Base-by-base conservation (phyloP, 768 basidiomycete species). In the Auricularia heimuer region DNA sequence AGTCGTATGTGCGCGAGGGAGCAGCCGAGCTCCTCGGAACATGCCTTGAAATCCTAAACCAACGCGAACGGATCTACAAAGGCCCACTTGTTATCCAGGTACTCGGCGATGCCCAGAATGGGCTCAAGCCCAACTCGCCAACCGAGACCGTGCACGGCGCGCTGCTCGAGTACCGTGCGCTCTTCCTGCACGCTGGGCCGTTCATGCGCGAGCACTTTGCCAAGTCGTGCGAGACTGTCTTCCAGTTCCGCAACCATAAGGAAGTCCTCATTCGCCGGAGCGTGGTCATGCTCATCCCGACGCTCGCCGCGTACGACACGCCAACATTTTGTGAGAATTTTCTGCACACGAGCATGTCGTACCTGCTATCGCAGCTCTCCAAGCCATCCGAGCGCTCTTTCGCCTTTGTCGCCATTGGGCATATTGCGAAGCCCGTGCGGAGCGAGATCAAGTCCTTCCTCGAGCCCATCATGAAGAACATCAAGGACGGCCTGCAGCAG, bases 391-490 rank as follows among this genome's bases (percentile, higher is more conserved):
- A 99, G 70, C 83, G 95, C 44, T 87, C 89, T 37, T 90, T 92
- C 68, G 95, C 95, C 2, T 98, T 98, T 73, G 88, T 94, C 69
- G 95, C 97, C 2, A 94, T 99, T 67, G 97, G 97, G 0, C 93
- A 97, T 71, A 91, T 96, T 62, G 94, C 97, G 1, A 85, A 86
- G 54, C 89, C 92, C 61, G 92, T 98, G 24, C 88, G 88, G 58
- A 90, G 93, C 67, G 93, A 96, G 67, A 97, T 98, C 91, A 94
- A 95, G 71, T 88, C 88, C 0, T 99, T 97, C 75, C 82, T 98
- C 33, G 96, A 98, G 66, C 84, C 88, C 3, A 90, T 97, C 66
- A 92, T 98, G 85, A 73, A 77, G 63, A 88, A 92, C 63, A 89
- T 98, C 71, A 97, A 96, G 74, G 81, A 85, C 63, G 93, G 92